phyloP scores from a whole-genome alignment of 306 rosid genomes.

The Prunus davidiana region DNA sequence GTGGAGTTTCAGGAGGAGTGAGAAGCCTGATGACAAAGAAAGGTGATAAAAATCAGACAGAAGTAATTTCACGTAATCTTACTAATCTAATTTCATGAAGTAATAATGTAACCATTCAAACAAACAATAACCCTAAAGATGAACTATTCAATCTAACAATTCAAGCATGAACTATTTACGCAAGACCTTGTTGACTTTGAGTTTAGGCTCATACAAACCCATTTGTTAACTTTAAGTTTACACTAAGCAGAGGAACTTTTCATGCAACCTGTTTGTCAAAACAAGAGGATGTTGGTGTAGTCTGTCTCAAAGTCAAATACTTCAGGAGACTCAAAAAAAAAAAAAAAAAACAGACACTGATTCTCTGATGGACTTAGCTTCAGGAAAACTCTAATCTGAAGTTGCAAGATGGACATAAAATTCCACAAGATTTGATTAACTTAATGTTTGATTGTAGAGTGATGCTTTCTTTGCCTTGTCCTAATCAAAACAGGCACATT shows the following conservation, averaged over 20 bases:
- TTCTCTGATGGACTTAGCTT: not conserved
- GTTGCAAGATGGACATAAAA: not conserved
- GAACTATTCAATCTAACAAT: not conserved
- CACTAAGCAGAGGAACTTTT: not conserved
- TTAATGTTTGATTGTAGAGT: not conserved
- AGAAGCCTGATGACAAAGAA: conserved; percentile 71
- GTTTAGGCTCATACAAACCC: not conserved
- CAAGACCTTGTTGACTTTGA: not conserved
- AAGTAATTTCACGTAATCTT: no score
- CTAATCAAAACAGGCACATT: not conserved
- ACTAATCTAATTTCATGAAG: not conserved
- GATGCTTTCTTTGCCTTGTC: not conserved
- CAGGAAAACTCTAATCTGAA: not conserved
- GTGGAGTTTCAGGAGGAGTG: conserved; percentile 96
- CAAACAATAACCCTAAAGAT: not conserved
- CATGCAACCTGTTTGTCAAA: not conserved
- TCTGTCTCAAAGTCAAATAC: not conserved
- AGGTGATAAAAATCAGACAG: not conserved
- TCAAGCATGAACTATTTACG: not conserved
- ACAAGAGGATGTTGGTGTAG: not conserved
- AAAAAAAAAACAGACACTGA: not conserved
- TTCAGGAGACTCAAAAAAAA: not conserved
- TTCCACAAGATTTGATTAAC: not conserved
- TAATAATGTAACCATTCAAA: not conserved
- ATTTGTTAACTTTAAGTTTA: not conserved